phyloP scores from a whole-genome alignment of 805 yeast genomes.

The Wickerhamomyces sydowiorum region DNA sequence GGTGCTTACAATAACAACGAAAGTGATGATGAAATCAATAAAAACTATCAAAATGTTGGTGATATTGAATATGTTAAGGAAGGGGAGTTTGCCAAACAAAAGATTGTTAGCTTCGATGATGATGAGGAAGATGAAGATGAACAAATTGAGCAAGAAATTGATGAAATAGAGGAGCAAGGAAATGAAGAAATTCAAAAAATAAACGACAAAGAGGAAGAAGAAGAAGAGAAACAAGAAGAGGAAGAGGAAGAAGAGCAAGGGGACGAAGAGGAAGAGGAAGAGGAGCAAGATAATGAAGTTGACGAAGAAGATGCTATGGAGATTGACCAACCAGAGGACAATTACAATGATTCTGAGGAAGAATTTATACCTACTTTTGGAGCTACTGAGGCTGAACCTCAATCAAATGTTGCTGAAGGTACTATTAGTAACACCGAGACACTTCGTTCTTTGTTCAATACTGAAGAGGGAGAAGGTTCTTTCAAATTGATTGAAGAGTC shows the following conservation, averaged over 20 bases:
- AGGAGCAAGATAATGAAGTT: slow-evolving; percentile 23
- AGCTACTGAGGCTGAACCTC: slow-evolving; percentile 6
- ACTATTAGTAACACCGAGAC: slow-evolving; percentile 49
- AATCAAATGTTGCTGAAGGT: slow-evolving; percentile 14
- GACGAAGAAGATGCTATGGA: slow-evolving; percentile 14
- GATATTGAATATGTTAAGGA: slow-evolving; percentile 24
- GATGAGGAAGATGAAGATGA: slow-evolving; percentile 20
- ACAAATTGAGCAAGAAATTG: slow-evolving; percentile 20
- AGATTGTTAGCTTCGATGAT: slow-evolving; percentile 11
- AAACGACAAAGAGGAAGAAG: slow-evolving; percentile 15
- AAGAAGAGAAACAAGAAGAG: slow-evolving; percentile 17
- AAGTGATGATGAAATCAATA: slow-evolving; percentile 26
- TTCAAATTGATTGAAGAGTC: slow-evolving; percentile 39
- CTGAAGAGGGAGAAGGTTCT: slow-evolving; percentile 28
- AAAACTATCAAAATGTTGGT: slow-evolving; percentile 5
- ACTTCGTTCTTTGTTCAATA: slow-evolving; percentile 54
- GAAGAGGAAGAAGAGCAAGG: slow-evolving; percentile 19
- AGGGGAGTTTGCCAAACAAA: slow-evolving; percentile 19
- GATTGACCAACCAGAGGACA: slow-evolving; percentile 12
- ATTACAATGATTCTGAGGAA: no score
- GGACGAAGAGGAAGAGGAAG: slow-evolving; percentile 20
- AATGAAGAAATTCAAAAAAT: slow-evolving; percentile 17
- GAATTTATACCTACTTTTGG: slow-evolving; percentile 51
- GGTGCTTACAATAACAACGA: slow-evolving; percentile 28
- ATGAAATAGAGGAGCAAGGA: slow-evolving; percentile 21